Percentiles rank a stretch among this genome's conserved stretches.
These are phyloP conservation scores for Pseudoperonospora humuli DNA, from an alignment of 352 stramenopile genomes.

Conservation along the genomic window DNA sequence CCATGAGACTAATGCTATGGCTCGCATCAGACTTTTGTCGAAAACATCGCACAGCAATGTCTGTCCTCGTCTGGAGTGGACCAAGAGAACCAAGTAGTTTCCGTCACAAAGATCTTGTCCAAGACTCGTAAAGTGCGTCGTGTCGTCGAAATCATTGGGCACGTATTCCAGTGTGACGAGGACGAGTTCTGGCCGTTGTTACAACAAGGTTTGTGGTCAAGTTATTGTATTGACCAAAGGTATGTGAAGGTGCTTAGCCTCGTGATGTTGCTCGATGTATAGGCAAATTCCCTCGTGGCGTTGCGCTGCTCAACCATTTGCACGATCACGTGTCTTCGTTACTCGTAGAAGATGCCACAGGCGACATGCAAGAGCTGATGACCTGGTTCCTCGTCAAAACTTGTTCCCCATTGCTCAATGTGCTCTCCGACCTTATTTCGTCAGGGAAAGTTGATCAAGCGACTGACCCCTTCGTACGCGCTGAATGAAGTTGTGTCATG, in stretches of 20 bases:
- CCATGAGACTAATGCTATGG: constrained; percentile 1
- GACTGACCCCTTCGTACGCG: constrained; percentile 51
- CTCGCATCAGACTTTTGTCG: constrained; percentile 12
- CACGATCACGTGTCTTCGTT: constrained; percentile 27
- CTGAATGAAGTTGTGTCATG: background rate
- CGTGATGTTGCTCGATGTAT: constrained; percentile 2
- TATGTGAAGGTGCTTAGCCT: background rate
- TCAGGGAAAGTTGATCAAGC: constrained; percentile 33
- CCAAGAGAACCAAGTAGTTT: constrained; percentile 11
- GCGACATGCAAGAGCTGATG: constrained; percentile 24
- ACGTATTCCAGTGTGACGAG: constrained; percentile 24
- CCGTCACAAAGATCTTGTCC: constrained; percentile 25
- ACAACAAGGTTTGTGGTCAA: constrained; percentile 21
- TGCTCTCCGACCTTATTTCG: constrained; percentile 42
- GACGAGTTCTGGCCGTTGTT: constrained; percentile 38
- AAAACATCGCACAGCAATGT: constrained; percentile 18
- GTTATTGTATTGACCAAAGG: background rate
- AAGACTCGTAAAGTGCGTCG: constrained; percentile 31
- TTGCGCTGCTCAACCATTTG: constrained; percentile 44
- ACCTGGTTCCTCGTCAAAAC: constrained; percentile 54
- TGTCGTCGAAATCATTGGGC: constrained; percentile 22
- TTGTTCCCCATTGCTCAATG: constrained; percentile 40
- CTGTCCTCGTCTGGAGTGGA: constrained; percentile 1
- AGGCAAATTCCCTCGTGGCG: constrained; percentile 41
- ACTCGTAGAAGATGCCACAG: constrained; percentile 29